Conservation (phyloP, 768 basidiomycete species). For the Serendipita sp. region DNA sequence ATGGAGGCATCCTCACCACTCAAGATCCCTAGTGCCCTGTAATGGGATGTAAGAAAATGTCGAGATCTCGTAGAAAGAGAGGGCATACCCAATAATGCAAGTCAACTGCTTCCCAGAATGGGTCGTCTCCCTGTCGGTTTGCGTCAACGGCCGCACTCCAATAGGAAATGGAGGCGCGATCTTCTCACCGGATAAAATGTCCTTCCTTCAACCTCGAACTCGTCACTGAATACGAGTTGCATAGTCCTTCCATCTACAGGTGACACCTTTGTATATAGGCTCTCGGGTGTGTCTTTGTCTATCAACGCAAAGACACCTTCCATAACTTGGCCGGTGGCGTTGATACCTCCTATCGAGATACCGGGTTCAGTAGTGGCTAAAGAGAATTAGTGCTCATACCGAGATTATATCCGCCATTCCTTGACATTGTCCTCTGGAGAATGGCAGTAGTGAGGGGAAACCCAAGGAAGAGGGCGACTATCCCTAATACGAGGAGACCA, state of each 20-base stretch:
- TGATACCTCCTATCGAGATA: constrained; percentile 46
- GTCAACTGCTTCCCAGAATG: constrained; percentile 75
- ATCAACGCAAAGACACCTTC: constrained; percentile 49
- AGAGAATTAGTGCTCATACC: too few relatives aligned
- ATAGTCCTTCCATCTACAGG: constrained; percentile 59
- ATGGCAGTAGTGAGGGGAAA: constrained; percentile 9
- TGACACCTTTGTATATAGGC: constrained; percentile 41
- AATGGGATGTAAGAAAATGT: not conserved
- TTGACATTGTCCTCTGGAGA: not conserved
- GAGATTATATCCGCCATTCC: constrained; percentile 57
- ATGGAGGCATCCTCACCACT: constrained; percentile 9
- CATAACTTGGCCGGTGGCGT: constrained; percentile 77
- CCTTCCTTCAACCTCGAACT: constrained; percentile 58
- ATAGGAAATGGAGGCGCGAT: not conserved
- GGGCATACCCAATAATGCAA: constrained; percentile 44
- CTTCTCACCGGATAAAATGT: constrained; percentile 42
- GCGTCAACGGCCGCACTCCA: not conserved
- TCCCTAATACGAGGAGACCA: constrained; percentile 15
- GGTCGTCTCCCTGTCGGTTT: constrained; percentile 48
- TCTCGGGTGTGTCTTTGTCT: constrained; percentile 57
- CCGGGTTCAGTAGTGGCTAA: not conserved
- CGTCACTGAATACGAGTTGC: constrained; percentile 76
- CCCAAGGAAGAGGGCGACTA: constrained; percentile 18
- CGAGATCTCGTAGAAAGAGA: not conserved
- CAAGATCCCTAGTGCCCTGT: constrained; percentile 9